Base-by-base conservation (phyloP, 768 basidiomycete genomes). In the Clavulina sp. region DNA sequence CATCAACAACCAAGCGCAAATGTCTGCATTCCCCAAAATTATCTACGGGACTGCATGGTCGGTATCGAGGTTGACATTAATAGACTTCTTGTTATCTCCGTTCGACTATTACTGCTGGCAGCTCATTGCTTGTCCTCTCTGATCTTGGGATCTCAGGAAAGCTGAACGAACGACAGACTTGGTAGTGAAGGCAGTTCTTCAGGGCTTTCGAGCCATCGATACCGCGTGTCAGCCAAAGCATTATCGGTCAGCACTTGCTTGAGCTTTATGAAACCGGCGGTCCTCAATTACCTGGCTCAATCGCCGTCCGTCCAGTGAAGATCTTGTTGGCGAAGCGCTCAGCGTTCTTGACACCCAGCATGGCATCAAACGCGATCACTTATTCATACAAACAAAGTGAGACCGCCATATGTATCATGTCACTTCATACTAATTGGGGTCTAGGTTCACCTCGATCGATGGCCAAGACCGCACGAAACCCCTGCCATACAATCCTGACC, bases 351-450 rank as follows among this genome's bases (percentile, higher is more conserved):
- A 72, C 55, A 70, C 67, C 5, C 68, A 75, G 38, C 75, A 83
- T 54, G 71, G 70, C 3, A 70, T 84, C 51, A 73, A 73, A 51
- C 75, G 87, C 4, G 73, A 83, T 59, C 77, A 81, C 49, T 57
- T 89, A 2, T 84, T 76, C 61, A 63, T 89, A 28, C 85, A 89
- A 64, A 85, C 86, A 30, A 88, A 91, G 81, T 84, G 59, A 47
- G 33, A 13, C 9, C 26, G n/a, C n/a, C n/a, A n/a, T n/a, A n/a
- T n/a, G n/a, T n/a, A n/a, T n/a, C n/a, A n/a, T n/a, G n/a, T n/a
- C n/a, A n/a, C 19, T 51, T 19, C n/a, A 9, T 51, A 30, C 40
- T 9, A 28, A 26, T 9, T n/a, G 5, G 2, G 7, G 19, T 21
- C 13, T 46, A 86, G 84, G 64, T 87, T 74, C 61, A 89, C 87